phyloP scores from a whole-genome alignment of 1,284 basidiomycete species.

The Abortiporus biennis region DNA sequence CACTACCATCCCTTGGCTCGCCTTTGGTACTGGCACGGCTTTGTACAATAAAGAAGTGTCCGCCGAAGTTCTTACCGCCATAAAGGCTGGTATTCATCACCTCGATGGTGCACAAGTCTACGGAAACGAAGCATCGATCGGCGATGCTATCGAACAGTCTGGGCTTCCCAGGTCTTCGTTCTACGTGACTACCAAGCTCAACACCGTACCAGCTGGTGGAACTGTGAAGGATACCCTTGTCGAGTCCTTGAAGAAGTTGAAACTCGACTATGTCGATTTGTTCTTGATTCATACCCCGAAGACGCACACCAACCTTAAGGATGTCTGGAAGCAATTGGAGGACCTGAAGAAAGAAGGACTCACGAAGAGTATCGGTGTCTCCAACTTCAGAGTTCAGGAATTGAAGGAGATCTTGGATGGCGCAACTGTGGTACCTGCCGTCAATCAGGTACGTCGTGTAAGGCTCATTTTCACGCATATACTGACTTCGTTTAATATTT shows the following conservation, averaged over 20 bases:
- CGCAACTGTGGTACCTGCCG: constrained; percentile 57
- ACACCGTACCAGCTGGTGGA: constrained; percentile 30
- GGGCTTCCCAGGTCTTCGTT: constrained; percentile 50
- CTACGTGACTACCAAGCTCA: constrained; percentile 65
- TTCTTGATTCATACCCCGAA: constrained; percentile 71
- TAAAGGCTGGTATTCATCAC: constrained; percentile 59
- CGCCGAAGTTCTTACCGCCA: constrained; percentile 42
- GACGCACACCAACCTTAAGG: constrained; percentile 38
- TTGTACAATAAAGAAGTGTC: constrained; percentile 48
- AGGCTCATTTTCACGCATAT: neutral
- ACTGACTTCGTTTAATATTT: neutral
- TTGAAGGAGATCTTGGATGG: constrained; percentile 55
- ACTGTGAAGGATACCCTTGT: constrained; percentile 46
- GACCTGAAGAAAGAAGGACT: constrained; percentile 60
- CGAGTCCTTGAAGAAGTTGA: constrained; percentile 54
- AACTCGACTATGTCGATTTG: constrained; percentile 66
- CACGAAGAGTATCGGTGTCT: constrained; percentile 78
- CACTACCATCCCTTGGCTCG: constrained; percentile 51
- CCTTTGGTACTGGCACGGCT: constrained; percentile 66
- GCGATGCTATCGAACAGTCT: constrained; percentile 43
- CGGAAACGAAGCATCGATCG: constrained; percentile 53
- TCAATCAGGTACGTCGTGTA: constrained; percentile 63
- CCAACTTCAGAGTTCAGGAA: constrained; percentile 71
- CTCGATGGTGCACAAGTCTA: constrained; percentile 71
- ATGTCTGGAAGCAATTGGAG: constrained; percentile 71